Conservation (phyloP, 2,329 filamentous ascomycete species). For the Xylaria sp. region DNA sequence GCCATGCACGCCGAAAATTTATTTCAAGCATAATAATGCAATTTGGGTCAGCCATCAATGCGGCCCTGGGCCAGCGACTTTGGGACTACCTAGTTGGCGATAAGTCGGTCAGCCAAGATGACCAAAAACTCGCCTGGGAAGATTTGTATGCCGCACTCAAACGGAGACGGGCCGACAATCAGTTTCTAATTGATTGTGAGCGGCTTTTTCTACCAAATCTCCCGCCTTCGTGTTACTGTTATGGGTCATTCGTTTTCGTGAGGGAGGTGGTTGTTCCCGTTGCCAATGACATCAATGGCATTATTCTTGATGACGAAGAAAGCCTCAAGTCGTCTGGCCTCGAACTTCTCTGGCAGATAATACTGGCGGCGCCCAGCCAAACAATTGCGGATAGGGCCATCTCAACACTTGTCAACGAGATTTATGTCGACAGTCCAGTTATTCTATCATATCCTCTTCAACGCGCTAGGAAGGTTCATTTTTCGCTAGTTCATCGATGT, state of each 20-base stretch:
- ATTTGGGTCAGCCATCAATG: slow-evolving; percentile 70
- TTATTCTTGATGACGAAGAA: slow-evolving; percentile 62
- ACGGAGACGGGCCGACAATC: slow-evolving; percentile 59
- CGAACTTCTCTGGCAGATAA: slow-evolving; percentile 85
- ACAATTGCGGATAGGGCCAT: slow-evolving; percentile 76
- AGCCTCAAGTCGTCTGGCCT: slow-evolving; percentile 63
- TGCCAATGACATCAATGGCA: slow-evolving; percentile 56
- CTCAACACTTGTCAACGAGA: slow-evolving; percentile 72
- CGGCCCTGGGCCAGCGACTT: slow-evolving; percentile 69
- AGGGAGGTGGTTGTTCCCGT: slow-evolving; percentile 60
- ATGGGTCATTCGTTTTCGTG: slow-evolving; percentile 71
- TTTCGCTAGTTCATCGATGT: slow-evolving; percentile 77
- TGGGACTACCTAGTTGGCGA: slow-evolving; percentile 80
- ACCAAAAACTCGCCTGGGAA: slow-evolving; percentile 75
- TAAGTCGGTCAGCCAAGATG: slow-evolving; percentile 65
- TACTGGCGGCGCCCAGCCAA: slow-evolving; percentile 72
- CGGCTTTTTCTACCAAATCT: slow-evolving; percentile 66
- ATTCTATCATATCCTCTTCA: slow-evolving; percentile 61
- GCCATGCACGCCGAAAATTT: slow-evolving; percentile 65
- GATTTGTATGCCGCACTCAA: slow-evolving; percentile 64
- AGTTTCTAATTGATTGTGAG: slow-evolving; percentile 66
- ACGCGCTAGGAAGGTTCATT: slow-evolving; percentile 68
- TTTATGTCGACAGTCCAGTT: slow-evolving; percentile 72
- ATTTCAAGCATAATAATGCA: slow-evolving; percentile 66
- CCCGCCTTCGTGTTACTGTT: slow-evolving; percentile 66